Evolutionary conservation across 1,284 basidiomycete species (phyloP).

Genomic region (Trichosporon inkin): DNA sequence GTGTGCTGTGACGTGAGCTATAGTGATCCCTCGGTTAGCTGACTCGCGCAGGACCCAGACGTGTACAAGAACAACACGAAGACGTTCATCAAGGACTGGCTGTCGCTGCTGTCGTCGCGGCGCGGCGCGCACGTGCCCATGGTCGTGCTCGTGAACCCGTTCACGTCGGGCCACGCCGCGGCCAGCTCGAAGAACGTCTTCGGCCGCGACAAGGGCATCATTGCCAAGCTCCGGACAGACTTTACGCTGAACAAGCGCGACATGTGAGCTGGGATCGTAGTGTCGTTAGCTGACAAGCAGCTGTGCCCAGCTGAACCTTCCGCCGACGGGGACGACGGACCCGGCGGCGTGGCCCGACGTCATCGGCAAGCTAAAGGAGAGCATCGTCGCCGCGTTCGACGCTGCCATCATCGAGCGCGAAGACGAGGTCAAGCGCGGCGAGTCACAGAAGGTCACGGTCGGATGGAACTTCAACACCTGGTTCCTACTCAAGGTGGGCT

Average conservation of each 20-base stretch:
- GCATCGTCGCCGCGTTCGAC: constrained; percentile 76
- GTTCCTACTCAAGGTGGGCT: constrained; percentile 81
- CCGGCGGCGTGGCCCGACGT: constrained; percentile 86
- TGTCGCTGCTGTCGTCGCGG: constrained; percentile 61
- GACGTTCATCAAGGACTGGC: constrained; percentile 89
- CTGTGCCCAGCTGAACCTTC: constrained; percentile 64
- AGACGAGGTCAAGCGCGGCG: constrained; percentile 81
- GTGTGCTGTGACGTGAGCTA: constrained; percentile 74
- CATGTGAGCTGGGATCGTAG: constrained; percentile 55
- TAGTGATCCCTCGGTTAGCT: not conserved
- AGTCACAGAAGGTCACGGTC: constrained; percentile 77
- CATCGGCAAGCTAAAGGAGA: constrained; percentile 83
- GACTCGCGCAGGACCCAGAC: constrained; percentile 67
- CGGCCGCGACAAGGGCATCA: constrained; percentile 55
- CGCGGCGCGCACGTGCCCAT: constrained; percentile 79
- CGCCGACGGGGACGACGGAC: constrained; percentile 51
- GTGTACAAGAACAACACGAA: constrained; percentile 70
- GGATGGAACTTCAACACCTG: constrained; percentile 98
- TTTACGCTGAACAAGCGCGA: constrained; percentile 88
- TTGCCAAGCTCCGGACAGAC: constrained; percentile 88
- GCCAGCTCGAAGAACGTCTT: constrained; percentile 57
- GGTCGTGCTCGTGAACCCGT: constrained; percentile 69
- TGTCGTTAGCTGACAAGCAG: constrained; percentile 51
- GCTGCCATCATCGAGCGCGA: constrained; percentile 69
- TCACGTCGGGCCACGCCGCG: constrained; percentile 37